These are phyloP conservation scores for Citrullus amarus DNA, from an alignment of 306 rosid species.

Conservation along the genomic window DNA sequence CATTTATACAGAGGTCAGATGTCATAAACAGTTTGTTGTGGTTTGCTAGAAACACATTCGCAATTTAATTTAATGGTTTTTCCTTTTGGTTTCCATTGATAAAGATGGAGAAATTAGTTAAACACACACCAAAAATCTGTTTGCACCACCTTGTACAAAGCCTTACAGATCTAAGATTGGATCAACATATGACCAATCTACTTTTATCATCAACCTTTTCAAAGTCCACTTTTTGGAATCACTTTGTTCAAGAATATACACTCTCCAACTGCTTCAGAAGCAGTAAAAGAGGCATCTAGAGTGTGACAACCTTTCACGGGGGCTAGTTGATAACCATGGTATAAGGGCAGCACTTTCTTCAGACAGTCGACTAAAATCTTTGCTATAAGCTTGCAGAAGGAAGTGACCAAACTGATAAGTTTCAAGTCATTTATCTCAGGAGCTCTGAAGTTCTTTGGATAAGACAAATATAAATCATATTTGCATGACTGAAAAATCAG, in stretches of 20 bases:
- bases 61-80: background rate
- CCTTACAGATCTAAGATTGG: background rate
- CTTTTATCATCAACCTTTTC: background rate
- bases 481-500: background rate
- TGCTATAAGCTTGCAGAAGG: background rate
- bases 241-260: background rate
- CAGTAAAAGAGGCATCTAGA: background rate
- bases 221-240: background rate
- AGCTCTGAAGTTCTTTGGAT: background rate
- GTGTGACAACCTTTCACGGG: background rate
- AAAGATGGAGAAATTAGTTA: background rate
- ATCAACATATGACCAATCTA: background rate
- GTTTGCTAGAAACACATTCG: background rate
- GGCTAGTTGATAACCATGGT: background rate
- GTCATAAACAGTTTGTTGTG: conserved; percentile 7
- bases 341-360: background rate
- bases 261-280: background rate
- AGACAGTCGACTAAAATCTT: background rate
- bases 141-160: background rate
- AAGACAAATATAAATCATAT: background rate
- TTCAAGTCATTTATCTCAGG: background rate
- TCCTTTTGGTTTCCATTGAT: background rate
- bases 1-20: conserved; percentile 1
- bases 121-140: background rate
- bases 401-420: background rate